Base-by-base conservation (phyloP, 2,329 filamentous ascomycete genomes). In the Neospermospora avenae region DNA sequence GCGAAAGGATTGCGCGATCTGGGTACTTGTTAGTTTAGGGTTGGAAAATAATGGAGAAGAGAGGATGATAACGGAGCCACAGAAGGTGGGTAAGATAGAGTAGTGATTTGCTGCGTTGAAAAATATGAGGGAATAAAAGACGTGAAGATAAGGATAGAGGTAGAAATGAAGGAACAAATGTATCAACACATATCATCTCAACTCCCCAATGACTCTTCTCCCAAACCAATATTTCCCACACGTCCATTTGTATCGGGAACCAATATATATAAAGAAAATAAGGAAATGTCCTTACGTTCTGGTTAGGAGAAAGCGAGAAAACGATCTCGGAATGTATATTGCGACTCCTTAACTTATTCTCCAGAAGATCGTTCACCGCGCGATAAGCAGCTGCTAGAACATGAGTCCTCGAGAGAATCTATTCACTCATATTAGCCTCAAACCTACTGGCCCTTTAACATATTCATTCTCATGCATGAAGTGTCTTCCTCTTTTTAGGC, bases 1-100 rank as follows among this genome's bases (percentile, higher is more conserved):
- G 34, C 91, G 88, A 75, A 98, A 98, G 0, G 92, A 88, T 68
- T 97, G 93, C 55, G 91, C 84, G 70, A 99, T 98, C 91, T 96
- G 13, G 31, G 31, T 35, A 35, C n/a, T n/a, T n/a, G n/a, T n/a
- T n/a, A n/a, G n/a, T n/a, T n/a, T n/a, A n/a, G n/a, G n/a, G n/a
- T n/a, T n/a, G n/a, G n/a, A n/a, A n/a, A n/a, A n/a, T n/a, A n/a
- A n/a, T n/a, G n/a, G n/a, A n/a, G n/a, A n/a, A n/a, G n/a, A n/a
- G n/a, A n/a, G n/a, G n/a, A n/a, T n/a, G n/a, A n/a, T n/a, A n/a
- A n/a, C n/a, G n/a, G n/a, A n/a, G n/a, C n/a, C n/a, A n/a, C n/a
- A n/a, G n/a, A n/a, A n/a, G n/a, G n/a, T n/a, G n/a, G n/a, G n/a
- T n/a, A n/a, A n/a, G n/a, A n/a, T n/a, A n/a, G n/a, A n/a, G n/a